phyloP scores from a whole-genome alignment of 768 basidiomycete species.

The Leucocoprinus birnbaumii region DNA sequence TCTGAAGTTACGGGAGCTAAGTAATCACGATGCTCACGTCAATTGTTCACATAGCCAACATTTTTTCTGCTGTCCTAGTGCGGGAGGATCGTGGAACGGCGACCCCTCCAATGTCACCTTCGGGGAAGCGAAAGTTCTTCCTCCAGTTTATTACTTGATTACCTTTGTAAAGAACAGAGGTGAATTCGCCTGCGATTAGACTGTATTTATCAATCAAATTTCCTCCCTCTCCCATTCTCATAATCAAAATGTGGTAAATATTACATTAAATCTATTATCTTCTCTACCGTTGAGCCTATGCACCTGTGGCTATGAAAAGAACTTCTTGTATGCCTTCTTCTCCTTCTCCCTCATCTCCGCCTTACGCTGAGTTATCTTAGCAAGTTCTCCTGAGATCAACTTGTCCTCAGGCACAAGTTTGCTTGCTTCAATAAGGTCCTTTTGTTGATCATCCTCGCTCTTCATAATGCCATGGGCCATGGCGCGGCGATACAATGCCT shows the following conservation, averaged over 20 bases:
- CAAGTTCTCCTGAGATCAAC: conserved; percentile 66
- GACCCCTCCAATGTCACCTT: conserved; percentile 29
- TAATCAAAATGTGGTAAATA: not conserved
- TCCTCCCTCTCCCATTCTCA: no score
- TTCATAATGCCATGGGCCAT: conserved; percentile 64
- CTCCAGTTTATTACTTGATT: conserved; percentile 40
- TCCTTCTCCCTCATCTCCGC: conserved; percentile 78
- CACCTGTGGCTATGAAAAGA: conserved; percentile 66
- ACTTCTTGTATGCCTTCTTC: conserved; percentile 83
- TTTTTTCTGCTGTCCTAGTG: conserved; percentile 65
- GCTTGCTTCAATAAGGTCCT: conserved; percentile 68
- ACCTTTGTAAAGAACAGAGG: no score
- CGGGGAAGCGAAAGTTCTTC: conserved; percentile 36
- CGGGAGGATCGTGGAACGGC: conserved; percentile 43
- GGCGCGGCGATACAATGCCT: conserved; percentile 86
- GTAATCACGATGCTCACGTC: not conserved
- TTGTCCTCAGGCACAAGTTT: conserved; percentile 72
- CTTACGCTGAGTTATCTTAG: conserved; percentile 65
- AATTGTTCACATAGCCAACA: conserved; percentile 39
- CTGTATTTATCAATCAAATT: no score
- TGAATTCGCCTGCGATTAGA: no score
- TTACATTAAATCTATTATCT: not conserved
- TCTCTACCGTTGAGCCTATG: not conserved
- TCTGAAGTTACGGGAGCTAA: not conserved
- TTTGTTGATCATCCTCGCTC: conserved; percentile 76